These are phyloP conservation scores for Vaccinium myrtillus DNA, from an alignment of 148 eudicot species.

Conservation along the genomic window DNA sequence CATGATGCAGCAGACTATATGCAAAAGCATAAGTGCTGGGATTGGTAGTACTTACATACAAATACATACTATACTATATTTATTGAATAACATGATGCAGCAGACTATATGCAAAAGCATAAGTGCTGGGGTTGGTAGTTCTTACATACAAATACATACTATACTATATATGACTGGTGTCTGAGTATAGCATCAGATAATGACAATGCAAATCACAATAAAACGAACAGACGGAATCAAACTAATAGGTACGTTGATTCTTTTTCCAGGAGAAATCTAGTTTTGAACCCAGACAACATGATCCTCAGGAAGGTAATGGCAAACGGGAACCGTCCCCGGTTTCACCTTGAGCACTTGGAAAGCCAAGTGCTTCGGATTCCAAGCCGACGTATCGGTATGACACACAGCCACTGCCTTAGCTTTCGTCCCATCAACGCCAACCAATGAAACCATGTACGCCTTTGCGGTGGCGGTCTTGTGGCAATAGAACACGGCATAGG, in stretches of 20 bases:
- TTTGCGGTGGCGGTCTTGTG: conserved; percentile 28
- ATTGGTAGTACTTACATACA: neutral
- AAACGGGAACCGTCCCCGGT: conserved; percentile 30
- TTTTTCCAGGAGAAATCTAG: neutral
- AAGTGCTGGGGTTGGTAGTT: neutral
- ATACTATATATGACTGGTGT: neutral
- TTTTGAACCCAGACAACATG: conserved; percentile 27
- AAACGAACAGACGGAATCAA: neutral
- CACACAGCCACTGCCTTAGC: conserved; percentile 33
- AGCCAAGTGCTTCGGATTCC: conserved; percentile 44
- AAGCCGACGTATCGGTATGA: conserved; percentile 42
- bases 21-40: neutral
- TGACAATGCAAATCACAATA: neutral
- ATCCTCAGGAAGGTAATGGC: conserved; percentile 32
- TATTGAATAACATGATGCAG: neutral
- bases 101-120: neutral
- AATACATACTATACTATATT: neutral
- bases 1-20: neutral
- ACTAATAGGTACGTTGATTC: neutral
- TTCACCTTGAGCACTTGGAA: conserved; percentile 41
- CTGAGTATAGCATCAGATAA: neutral
- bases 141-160: neutral
- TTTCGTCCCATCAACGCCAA: conserved; percentile 18
- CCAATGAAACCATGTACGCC: conserved; percentile 31
- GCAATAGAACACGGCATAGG: conserved; percentile 38